These are phyloP conservation scores for Aspergillus tanneri DNA, from an alignment of 2,329 filamentous ascomycete species.

Conservation along the genomic window DNA sequence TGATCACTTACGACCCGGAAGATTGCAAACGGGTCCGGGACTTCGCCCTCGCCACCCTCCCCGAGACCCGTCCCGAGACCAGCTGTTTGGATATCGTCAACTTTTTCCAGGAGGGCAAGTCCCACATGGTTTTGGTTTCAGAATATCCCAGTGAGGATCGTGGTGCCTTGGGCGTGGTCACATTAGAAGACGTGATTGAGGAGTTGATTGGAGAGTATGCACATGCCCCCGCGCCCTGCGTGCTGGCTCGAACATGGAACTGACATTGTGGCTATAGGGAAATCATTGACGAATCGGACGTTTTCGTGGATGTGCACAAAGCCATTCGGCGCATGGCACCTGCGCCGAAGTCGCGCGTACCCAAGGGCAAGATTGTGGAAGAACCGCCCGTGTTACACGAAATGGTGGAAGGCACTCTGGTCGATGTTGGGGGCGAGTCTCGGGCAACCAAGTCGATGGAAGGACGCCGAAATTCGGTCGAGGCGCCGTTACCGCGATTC, in stretches of 20 bases:
- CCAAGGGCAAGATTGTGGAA: slow-evolving; percentile 55
- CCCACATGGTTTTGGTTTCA: slow-evolving; percentile 96
- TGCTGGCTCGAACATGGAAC: not conserved
- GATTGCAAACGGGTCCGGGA: slow-evolving; percentile 83
- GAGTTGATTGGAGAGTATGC: slow-evolving; percentile 95
- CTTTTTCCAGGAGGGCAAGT: slow-evolving; percentile 99
- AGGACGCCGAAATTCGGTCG: slow-evolving; percentile 36
- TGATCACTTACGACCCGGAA: slow-evolving; percentile 98
- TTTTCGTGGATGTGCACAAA: slow-evolving; percentile 97
- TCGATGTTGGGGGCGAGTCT: slow-evolving; percentile 49
- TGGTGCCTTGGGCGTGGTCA: slow-evolving; percentile 89
- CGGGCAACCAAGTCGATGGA: slow-evolving; percentile 21
- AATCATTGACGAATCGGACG: slow-evolving; percentile 98
- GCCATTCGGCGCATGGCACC: slow-evolving; percentile 86
- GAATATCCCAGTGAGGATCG: slow-evolving; percentile 86
- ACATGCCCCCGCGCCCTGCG: not conserved
- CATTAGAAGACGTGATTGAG: slow-evolving; percentile 96
- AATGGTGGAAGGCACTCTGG: slow-evolving; percentile 37
- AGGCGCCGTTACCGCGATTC: slow-evolving; percentile 41
- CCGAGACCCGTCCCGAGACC: slow-evolving; percentile 90
- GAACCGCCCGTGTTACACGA: slow-evolving; percentile 42
- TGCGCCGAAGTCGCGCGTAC: slow-evolving; percentile 73
- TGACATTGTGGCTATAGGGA: slow-evolving; percentile 58
- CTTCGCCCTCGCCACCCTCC: slow-evolving; percentile 88
- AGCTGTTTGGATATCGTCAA: slow-evolving; percentile 98